phyloP scores from a whole-genome alignment of 306 rosid genomes.

The Myrica gale region DNA sequence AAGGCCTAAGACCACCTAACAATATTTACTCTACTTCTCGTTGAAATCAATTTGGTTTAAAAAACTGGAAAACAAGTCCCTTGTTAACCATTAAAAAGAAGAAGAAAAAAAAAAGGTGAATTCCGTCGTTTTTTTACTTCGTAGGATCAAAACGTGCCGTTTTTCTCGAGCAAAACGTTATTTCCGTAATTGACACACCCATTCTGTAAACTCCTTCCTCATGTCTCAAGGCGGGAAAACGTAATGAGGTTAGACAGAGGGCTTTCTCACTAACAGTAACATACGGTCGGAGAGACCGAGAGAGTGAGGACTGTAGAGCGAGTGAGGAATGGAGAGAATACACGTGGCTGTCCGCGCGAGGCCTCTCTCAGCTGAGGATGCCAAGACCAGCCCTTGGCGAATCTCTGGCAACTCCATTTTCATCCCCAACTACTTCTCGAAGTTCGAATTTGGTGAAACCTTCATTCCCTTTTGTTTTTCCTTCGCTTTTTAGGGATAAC shows the following conservation, averaged over 20 bases:
- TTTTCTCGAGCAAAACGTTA: not conserved
- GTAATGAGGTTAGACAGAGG: not conserved
- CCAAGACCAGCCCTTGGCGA: constrained; percentile 68
- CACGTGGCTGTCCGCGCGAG: constrained; percentile 78
- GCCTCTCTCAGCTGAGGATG: constrained; percentile 73
- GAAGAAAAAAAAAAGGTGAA: too few species aligned
- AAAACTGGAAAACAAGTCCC: too few species aligned
- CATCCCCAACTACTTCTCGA: constrained; percentile 53
- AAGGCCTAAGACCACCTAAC: too few species aligned
- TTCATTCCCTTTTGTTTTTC: not conserved
- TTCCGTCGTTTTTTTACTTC: too few species aligned
- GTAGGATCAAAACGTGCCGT: too few species aligned
- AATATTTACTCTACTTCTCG: too few species aligned
- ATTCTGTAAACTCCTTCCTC: not conserved
- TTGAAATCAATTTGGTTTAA: too few species aligned
- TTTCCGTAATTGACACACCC: not conserved
- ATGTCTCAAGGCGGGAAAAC: not conserved
- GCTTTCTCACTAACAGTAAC: too few species aligned
- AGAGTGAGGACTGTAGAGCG: not conserved
- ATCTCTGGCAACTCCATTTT: constrained; percentile 68
- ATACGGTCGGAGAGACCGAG: too few species aligned
- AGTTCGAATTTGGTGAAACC: constrained; percentile 71
- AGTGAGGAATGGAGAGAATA: constrained; percentile 68
- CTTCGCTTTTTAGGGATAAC: not conserved
- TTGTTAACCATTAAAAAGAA: too few species aligned